Base-by-base conservation (phyloP, 2,329 filamentous ascomycete genomes). In the Trichophyton benhamiae region DNA sequence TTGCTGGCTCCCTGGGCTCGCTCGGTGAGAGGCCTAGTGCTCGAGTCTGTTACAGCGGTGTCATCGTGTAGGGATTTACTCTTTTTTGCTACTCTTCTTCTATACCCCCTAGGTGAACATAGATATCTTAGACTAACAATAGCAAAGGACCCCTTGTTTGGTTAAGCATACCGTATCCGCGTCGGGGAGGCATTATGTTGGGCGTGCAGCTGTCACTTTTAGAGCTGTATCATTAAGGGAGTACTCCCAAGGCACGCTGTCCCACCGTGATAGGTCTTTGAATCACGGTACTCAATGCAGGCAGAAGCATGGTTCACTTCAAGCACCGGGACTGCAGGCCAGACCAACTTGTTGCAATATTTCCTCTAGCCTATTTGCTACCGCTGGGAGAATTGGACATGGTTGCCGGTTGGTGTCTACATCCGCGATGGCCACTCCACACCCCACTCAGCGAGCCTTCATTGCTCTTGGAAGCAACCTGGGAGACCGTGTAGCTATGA, bases 381-480 rank as follows among this genome's bases (percentile, higher is more conserved):
- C 6, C 3, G 6, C 25, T 13, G 20, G 20, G 4, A 11, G 1
- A 44, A 44, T 15, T 20, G 44, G 44, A 22, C 22, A 53, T 53
- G 22, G 27, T 30, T 25, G 49, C 3, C 49, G 49, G 3, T 11
- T 33, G 27, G 22, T 13, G 15, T 53, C 55, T 27, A 30, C 55
- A n/a, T 20, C 38, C 4, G 41, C 55, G 3, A 58, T 58, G 55
- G n/a, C 44, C n/a, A 58, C 8, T 25, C 7, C 7, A 20, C 17
- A 58, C 9, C 33, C 25, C 36, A 33, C 59, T 27, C 61, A 59
- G 57, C 59, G 62, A 60, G 90, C 88, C 0, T 95, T 89, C 72
- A 84, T 99, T 68, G 94, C 92, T 6, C 78, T 99, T 5, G 94
- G 94, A 0, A 96, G 91, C 76, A 99, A 99, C 73, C 75, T 97